A percentile compares a stretch with the other conserved stretches of the same genome.
Evolutionary conservation across 129 eudicot genomes (phyloP).

Genomic region (Lonicera japonica): DNA sequence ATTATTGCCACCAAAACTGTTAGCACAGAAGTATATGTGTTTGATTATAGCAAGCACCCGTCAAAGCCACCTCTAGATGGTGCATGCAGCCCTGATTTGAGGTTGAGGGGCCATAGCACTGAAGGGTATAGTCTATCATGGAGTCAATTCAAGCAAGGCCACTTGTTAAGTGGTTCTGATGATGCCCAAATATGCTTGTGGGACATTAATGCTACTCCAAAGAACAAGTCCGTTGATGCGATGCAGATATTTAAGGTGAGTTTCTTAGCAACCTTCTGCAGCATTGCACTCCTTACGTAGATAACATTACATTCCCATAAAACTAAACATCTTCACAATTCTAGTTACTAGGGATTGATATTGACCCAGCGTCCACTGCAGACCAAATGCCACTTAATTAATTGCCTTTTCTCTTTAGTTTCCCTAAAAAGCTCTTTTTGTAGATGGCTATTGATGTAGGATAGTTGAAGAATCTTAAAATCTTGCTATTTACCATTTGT

Average conservation of each 20-base stretch:
- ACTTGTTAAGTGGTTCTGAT: slow-evolving; percentile 91
- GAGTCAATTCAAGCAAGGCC: slow-evolving; percentile 90
- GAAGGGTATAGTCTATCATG: slow-evolving; percentile 96
- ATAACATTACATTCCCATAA: neutral
- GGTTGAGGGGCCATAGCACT: slow-evolving; percentile 81
- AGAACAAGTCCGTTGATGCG: slow-evolving; percentile 71
- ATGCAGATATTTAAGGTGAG: slow-evolving; percentile 81
- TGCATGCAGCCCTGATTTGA: slow-evolving; percentile 87
- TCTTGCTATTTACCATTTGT: too few relatives aligned
- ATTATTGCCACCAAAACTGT: slow-evolving; percentile 92
- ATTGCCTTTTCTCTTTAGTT: too few relatives aligned
- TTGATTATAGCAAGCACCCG: slow-evolving; percentile 94
- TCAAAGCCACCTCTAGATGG: slow-evolving; percentile 89
- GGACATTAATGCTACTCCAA: slow-evolving; percentile 87
- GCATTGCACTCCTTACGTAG: neutral
- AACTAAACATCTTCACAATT: too few relatives aligned
- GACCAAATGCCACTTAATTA: too few relatives aligned
- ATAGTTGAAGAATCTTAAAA: too few relatives aligned
- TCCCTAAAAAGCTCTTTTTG: too few relatives aligned
- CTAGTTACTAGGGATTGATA: too few relatives aligned
- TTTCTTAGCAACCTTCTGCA: neutral
- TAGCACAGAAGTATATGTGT: slow-evolving; percentile 86
- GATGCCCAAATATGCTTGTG: slow-evolving; percentile 97
- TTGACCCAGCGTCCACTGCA: too few relatives aligned
- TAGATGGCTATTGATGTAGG: too few relatives aligned